phyloP scores from a whole-genome alignment of 306 rosid species.

The Prunus davidiana region DNA sequence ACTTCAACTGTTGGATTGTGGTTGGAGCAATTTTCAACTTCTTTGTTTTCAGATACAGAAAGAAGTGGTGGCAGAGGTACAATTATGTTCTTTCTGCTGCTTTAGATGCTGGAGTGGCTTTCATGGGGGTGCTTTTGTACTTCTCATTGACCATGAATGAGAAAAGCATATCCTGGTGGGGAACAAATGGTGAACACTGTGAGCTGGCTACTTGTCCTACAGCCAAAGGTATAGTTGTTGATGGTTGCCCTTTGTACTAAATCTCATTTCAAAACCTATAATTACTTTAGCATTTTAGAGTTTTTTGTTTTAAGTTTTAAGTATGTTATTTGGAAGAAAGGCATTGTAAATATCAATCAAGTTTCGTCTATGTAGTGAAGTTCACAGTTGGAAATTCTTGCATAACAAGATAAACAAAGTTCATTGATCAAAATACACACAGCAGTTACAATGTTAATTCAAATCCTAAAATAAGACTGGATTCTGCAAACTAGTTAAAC shows the following conservation, averaged over 20 bases:
- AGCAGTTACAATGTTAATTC: too few species aligned
- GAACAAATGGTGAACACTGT: slow-evolving; percentile 53
- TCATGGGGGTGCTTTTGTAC: slow-evolving; percentile 48
- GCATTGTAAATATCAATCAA: not conserved
- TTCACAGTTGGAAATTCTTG: too few species aligned
- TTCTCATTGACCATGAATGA: slow-evolving; percentile 27
- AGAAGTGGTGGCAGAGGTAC: slow-evolving; percentile 40
- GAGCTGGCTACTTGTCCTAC: slow-evolving; percentile 53
- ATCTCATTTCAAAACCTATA: not conserved
- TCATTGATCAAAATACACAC: too few species aligned
- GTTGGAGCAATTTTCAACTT: slow-evolving; percentile 26
- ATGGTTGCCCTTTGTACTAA: slow-evolving; percentile 50
- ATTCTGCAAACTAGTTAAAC: too few species aligned
- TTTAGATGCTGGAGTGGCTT: slow-evolving; percentile 41
- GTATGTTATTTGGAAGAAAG: not conserved
- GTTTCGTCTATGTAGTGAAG: not conserved
- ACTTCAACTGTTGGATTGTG: slow-evolving; percentile 35
- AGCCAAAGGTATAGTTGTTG: slow-evolving; percentile 43
- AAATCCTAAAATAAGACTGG: too few species aligned
- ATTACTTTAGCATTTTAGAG: not conserved
- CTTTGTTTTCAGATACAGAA: slow-evolving; percentile 32
- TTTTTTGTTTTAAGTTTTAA: not conserved
- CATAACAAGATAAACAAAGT: too few species aligned
- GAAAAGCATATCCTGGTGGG: slow-evolving; percentile 48
- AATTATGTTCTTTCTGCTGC: slow-evolving; percentile 41